These are phyloP conservation scores for Phytophthora fragariaefolia DNA, from an alignment of 352 stramenopile genomes.

Conservation along the genomic window DNA sequence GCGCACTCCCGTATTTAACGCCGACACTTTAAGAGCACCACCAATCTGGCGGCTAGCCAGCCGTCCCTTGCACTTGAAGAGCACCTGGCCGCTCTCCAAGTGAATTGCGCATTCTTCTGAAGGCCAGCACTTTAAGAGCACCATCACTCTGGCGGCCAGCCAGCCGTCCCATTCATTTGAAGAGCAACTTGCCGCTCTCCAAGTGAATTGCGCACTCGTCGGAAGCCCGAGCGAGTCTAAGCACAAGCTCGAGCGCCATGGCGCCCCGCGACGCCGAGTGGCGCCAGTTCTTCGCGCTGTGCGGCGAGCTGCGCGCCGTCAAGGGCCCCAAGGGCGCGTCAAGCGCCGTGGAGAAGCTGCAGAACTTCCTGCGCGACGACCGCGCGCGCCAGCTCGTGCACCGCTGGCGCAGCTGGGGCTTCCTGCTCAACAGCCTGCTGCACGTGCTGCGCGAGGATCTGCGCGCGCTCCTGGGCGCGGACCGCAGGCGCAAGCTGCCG, in stretches of 20 bases:
- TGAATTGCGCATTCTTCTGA: conserved; percentile 15
- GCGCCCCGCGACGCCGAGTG: conserved; percentile 45
- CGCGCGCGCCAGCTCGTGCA: conserved; percentile 59
- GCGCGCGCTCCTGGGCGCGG: conserved; percentile 35
- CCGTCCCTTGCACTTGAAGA: too few relatives aligned
- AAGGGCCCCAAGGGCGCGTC: conserved; percentile 47
- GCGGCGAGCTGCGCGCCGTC: conserved; percentile 52
- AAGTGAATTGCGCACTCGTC: conserved; percentile 17
- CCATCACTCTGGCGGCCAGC: too few relatives aligned
- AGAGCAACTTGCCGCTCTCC: too few relatives aligned
- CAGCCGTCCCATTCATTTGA: too few relatives aligned
- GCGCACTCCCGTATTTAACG: too few relatives aligned
- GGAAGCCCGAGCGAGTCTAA: too few relatives aligned
- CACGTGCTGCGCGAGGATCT: conserved; percentile 57
- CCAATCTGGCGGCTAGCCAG: neutral
- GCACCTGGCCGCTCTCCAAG: too few relatives aligned
- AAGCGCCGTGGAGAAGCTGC: conserved; percentile 41
- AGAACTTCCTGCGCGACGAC: conserved; percentile 64
- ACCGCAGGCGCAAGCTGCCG: conserved; percentile 39
- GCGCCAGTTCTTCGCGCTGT: conserved; percentile 49
- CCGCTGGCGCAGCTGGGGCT: conserved; percentile 77
- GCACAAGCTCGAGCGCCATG: too few relatives aligned
- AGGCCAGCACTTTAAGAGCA: too few relatives aligned
- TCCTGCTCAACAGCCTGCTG: conserved; percentile 59
- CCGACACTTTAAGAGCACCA: neutral